Base-by-base conservation (phyloP, 192 early-diverging fungal species). In the Coemansia sp. region DNA sequence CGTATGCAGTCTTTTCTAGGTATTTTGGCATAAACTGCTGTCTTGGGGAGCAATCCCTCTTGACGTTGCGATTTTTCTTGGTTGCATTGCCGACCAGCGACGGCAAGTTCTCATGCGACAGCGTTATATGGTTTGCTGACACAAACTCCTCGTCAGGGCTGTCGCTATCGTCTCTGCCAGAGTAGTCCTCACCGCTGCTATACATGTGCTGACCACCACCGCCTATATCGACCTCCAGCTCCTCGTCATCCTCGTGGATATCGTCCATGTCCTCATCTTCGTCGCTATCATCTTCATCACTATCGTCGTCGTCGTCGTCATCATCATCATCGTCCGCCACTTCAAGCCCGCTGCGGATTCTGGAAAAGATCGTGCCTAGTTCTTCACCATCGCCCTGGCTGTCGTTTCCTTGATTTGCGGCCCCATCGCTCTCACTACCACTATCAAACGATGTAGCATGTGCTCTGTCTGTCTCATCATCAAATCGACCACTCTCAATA, bases 1-100 rank as follows among this genome's bases (percentile, higher is more conserved):
- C 79, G 42, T 67, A 82, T 26, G 71, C 70, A 6, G 79, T 77
- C n/a, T 61, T 65, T 24, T 77, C 64, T 11, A 82, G 63, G 43
- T 82, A 82, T 20, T 63, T 45, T 33, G 79, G 79, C 21, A 82
- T 68, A 43, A 70, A 82, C 23, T 55, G 59, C 38, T 43, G 33
- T 9, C 13, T 55, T 55, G 51, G 45, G 3, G 60, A 34, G 37
- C 51, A 26, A 23, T 31, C 42, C 26, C 50, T 45, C 13, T 65
- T 60, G 21, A 23, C 26, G 24, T 31, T 26, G 51, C 7, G 51
- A n/a, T 26, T 55, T 14, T 55, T 55, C 24, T 31, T 55, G 51
- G 26, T 2, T 2, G 28, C 7, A 14, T 14, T 14, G 8, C 26
- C 37, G n/a, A 57, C 18, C 23, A 74, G 37, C 14, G 72, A 65